These are phyloP conservation scores for Athelia psychrophila DNA, from an alignment of 1,284 basidiomycete species.

Conservation along the genomic window DNA sequence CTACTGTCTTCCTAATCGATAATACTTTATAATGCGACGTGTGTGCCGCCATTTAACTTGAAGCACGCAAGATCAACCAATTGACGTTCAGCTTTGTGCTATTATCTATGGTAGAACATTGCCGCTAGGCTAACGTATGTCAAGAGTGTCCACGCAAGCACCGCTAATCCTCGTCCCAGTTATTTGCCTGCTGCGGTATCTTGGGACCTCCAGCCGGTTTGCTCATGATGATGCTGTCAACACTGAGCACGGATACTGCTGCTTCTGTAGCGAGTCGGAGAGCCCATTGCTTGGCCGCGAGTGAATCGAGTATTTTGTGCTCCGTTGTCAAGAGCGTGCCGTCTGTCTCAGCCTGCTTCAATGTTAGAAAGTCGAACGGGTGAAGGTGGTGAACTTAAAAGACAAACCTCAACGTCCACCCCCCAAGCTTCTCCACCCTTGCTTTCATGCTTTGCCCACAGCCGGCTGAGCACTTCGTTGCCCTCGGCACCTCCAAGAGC, in stretches of 20 bases:
- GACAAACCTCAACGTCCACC: slow-evolving; percentile 86
- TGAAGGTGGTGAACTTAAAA: not conserved
- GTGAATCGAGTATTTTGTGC: slow-evolving; percentile 76
- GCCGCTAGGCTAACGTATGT: too few species aligned
- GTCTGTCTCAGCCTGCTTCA: slow-evolving; percentile 68
- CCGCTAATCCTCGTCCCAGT: slow-evolving; percentile 78
- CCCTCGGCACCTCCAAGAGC: slow-evolving; percentile 88
- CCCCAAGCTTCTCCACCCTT: slow-evolving; percentile 74
- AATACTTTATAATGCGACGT: too few species aligned
- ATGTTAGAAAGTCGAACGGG: not conserved
- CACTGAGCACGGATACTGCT: slow-evolving; percentile 89
- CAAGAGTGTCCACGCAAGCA: not conserved
- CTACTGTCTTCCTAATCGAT: too few species aligned
- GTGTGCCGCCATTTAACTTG: too few species aligned
- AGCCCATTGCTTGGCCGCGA: slow-evolving; percentile 90
- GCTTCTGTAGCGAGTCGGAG: slow-evolving; percentile 90
- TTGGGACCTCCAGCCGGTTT: slow-evolving; percentile 89
- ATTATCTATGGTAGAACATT: too few species aligned
- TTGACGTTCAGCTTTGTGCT: too few species aligned
- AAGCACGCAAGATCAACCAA: too few species aligned
- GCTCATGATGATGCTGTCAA: slow-evolving; percentile 98
- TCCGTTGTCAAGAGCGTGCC: slow-evolving; percentile 67
- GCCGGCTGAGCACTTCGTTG: slow-evolving; percentile 85
- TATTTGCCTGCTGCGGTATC: slow-evolving; percentile 77
- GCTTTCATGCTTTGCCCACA: slow-evolving; percentile 89